Evolutionary conservation across 768 basidiomycete genomes (phyloP).

Genomic region (Trametes elegans): DNA sequence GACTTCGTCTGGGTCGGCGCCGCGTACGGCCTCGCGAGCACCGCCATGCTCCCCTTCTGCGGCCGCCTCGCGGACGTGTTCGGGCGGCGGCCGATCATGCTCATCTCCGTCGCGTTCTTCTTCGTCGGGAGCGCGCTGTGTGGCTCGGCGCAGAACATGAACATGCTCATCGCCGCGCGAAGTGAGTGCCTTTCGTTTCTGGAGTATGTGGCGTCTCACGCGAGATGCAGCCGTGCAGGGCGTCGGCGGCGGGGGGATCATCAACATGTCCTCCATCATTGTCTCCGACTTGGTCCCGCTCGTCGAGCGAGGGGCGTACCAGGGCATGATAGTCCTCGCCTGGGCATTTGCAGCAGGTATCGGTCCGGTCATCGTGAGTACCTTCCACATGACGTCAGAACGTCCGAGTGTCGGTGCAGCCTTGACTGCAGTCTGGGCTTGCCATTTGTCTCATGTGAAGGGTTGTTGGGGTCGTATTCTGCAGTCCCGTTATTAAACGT

Average conservation of each 20-base stretch:
- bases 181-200: not conserved
- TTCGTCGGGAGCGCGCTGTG: conserved; percentile 40
- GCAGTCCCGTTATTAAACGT: too few relatives aligned
- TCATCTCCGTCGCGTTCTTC: conserved; percentile 33
- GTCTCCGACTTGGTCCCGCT: conserved; percentile 28
- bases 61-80: conserved; percentile 23
- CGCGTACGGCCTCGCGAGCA: conserved; percentile 36
- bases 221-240: conserved; percentile 29
- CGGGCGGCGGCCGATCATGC: conserved; percentile 34
- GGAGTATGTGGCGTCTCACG: not conserved
- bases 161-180: conserved; percentile 40
- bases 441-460: too few relatives aligned
- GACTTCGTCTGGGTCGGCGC: conserved; percentile 28
- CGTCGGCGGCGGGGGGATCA: conserved; percentile 27
- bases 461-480: too few relatives aligned
- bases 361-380: conserved; percentile 26
- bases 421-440: too few relatives aligned
- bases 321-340: conserved; percentile 18
- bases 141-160: conserved; percentile 40
- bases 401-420: too few relatives aligned
- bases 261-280: conserved; percentile 24
- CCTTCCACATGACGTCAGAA: too few relatives aligned
- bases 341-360: conserved; percentile 17
- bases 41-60: conserved; percentile 34
- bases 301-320: conserved; percentile 33